These are phyloP conservation scores for Pseudonitzschia delicatissima DNA, from an alignment of 108 stramenopile species.

Conservation along the genomic window DNA sequence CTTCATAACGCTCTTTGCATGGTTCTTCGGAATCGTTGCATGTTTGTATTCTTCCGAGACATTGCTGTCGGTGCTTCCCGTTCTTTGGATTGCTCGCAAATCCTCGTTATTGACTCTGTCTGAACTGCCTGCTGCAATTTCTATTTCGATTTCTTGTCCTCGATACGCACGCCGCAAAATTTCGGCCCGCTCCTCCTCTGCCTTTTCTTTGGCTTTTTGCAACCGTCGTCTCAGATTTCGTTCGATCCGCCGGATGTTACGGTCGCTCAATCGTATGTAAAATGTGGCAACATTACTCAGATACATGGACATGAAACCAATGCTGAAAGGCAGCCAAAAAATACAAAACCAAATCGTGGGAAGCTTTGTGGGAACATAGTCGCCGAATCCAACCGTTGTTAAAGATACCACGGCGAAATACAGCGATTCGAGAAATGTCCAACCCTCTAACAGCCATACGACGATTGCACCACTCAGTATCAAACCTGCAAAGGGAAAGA, in stretches of 20 bases:
- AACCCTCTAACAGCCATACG: conserved; percentile 76
- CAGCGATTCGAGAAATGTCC: conserved; percentile 73
- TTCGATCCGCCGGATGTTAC: conserved; percentile 72
- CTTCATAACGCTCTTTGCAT: conserved; percentile 11
- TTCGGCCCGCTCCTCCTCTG: conserved; percentile 44
- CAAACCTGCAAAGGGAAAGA: conserved; percentile 77
- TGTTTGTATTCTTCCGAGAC: background rate
- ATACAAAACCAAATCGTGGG: conserved; percentile 77
- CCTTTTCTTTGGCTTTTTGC: conserved; percentile 44
- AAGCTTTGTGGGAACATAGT: conserved; percentile 59
- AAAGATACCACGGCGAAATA: conserved; percentile 83
- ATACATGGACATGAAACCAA: conserved; percentile 80
- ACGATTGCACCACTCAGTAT: conserved; percentile 69
- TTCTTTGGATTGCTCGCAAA: background rate
- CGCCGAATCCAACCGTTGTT: conserved; percentile 81
- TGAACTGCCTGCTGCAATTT: conserved; percentile 1
- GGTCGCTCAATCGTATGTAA: conserved; percentile 75
- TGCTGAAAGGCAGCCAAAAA: conserved; percentile 75
- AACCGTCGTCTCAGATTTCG: conserved; percentile 51
- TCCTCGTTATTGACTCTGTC: background rate
- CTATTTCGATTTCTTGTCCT: conserved; percentile 40
- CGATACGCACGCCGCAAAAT: conserved; percentile 34
- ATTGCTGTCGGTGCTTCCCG: background rate
- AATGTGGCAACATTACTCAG: conserved; percentile 73
- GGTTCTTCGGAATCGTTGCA: conserved; percentile 16